Conservation (phyloP, 108 stramenopile genomes). For the Schizochytrium sp. region DNA sequence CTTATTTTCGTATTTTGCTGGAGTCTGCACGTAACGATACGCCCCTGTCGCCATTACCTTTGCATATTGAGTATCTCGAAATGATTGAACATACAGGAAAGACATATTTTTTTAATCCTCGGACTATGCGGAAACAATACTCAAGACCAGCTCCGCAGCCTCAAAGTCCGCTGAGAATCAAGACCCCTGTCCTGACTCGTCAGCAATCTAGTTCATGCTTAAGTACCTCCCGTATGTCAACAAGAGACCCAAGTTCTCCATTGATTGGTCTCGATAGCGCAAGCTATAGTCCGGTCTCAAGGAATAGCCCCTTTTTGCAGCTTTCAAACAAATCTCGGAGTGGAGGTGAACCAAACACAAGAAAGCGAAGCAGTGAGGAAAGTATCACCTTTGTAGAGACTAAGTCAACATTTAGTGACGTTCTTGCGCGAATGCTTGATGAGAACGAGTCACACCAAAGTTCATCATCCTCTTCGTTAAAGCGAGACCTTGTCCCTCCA, state of each 20-base stretch:
- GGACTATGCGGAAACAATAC: constrained; percentile 13
- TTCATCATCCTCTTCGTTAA: background rate
- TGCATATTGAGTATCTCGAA: background rate
- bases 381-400: background rate
- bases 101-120: background rate
- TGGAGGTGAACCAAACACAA: no score
- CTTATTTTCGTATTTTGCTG: background rate
- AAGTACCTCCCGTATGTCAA: constrained; percentile 5
- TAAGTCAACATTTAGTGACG: background rate
- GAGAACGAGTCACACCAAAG: background rate
- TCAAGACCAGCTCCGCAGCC: background rate
- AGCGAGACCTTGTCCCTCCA: background rate
- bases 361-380: no score
- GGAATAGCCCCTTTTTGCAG: background rate
- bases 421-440: background rate
- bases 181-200: background rate
- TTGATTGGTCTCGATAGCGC: no score
- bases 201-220: background rate
- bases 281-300: background rate
- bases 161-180: background rate
- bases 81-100: constrained; percentile 4
- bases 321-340: no score
- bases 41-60: background rate
- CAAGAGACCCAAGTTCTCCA: background rate
- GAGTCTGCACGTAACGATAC: background rate